Evolutionary conservation across 2,329 filamentous ascomycete genomes (phyloP).

Genomic region (Fusarium marasasianum): DNA sequence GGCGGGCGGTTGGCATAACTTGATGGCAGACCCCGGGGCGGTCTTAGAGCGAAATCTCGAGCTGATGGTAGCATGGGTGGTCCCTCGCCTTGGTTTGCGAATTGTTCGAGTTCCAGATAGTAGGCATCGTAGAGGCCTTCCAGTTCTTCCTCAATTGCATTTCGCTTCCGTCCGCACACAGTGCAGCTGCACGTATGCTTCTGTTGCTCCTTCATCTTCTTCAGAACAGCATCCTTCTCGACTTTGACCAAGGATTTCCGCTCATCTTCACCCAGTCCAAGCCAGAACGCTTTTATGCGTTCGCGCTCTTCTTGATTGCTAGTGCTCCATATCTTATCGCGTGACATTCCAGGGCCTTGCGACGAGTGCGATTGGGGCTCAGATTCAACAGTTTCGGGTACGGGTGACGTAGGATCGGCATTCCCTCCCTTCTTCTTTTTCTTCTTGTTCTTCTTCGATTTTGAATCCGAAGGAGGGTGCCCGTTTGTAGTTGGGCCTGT

Average conservation of each 20-base stretch:
- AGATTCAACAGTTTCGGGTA: conserved; percentile 24
- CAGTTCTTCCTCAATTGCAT: conserved; percentile 96
- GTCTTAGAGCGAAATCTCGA: conserved; percentile 69
- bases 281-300: conserved; percentile 98
- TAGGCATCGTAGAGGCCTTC: conserved; percentile 98
- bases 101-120: conserved; percentile 97
- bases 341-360: conserved; percentile 61
- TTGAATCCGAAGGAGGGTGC: conserved; percentile 45
- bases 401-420: conserved; percentile 34
- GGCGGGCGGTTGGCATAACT: conserved; percentile 73
- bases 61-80: conserved; percentile 63
- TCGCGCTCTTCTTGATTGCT: conserved; percentile 93
- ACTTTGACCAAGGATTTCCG: conserved; percentile 96
- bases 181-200: conserved; percentile 99
- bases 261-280: conserved; percentile 92
- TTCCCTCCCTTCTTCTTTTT: conserved; percentile 69
- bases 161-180: conserved; percentile 94
- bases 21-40: conserved; percentile 65
- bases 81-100: conserved; percentile 83
- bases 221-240: conserved; percentile 96
- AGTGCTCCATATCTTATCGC: conserved; percentile 97
- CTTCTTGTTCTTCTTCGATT: conserved; percentile 71
- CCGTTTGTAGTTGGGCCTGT: conserved; percentile 48
- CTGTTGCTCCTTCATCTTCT: conserved; percentile 99
- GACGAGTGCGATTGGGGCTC: conserved; percentile 43